These are phyloP conservation scores for Rhodotorula kratochvilovae DNA, from an alignment of 768 basidiomycete genomes.

Conservation along the genomic window DNA sequence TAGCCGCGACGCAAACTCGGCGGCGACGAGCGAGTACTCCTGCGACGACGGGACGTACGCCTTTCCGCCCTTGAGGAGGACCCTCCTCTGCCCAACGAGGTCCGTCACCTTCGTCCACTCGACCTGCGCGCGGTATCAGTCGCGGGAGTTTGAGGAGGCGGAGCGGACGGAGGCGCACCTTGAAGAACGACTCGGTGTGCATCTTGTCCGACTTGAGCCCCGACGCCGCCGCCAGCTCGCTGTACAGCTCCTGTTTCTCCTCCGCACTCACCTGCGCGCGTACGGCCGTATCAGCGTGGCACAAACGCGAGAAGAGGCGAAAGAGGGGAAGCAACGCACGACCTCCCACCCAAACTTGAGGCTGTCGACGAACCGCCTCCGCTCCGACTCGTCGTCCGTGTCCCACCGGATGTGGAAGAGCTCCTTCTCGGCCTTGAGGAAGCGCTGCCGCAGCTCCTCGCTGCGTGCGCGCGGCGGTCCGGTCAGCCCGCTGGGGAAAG, in stretches of 20 bases:
- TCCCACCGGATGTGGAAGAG: conserved; percentile 81
- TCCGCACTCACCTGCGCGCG: conserved; percentile 55
- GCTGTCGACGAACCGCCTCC: conserved; percentile 56
- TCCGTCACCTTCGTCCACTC: conserved; percentile 93
- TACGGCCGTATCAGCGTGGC: neutral
- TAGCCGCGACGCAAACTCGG: conserved; percentile 73
- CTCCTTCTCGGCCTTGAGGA: conserved; percentile 79
- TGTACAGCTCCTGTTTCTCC: conserved; percentile 56
- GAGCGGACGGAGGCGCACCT: conserved; percentile 53
- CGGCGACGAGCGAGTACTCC: conserved; percentile 65
- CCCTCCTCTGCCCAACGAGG: conserved; percentile 73
- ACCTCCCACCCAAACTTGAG: conserved; percentile 50
- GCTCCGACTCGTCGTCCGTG: conserved; percentile 58
- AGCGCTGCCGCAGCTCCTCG: conserved; percentile 81
- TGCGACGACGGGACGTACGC: conserved; percentile 75
- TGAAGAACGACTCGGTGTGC: conserved; percentile 64
- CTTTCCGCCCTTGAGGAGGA: conserved; percentile 71
- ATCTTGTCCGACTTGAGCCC: conserved; percentile 47
- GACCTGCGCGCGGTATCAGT: conserved; percentile 56
- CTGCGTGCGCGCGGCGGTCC: conserved; percentile 50
- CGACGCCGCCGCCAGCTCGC: conserved; percentile 56
- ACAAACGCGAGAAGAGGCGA: neutral
- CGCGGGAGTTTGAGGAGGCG: too few relatives aligned
- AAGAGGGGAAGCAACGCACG: conserved; percentile 34
- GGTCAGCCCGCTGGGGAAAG: neutral